A percentile compares a stretch with the other conserved stretches of the same genome.
phyloP scores from a whole-genome alignment of 169 alveolate genomes.

The Plasmodium ovale region DNA sequence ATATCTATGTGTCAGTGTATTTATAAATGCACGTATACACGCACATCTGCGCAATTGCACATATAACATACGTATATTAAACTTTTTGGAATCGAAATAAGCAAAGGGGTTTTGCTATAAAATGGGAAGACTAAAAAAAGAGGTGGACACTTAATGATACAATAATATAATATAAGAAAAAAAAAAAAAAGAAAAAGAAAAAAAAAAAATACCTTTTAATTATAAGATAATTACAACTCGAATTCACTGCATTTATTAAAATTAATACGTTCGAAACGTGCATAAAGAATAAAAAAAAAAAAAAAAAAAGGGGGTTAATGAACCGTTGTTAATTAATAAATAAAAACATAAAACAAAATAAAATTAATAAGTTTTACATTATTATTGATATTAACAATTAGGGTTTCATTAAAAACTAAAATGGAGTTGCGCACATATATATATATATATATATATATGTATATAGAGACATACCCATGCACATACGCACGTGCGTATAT shows the following conservation, averaged over 20 bases:
- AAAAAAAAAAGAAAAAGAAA: neutral
- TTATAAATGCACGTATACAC: too few relatives aligned
- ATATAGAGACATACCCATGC: neutral
- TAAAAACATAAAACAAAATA: slow-evolving; percentile 16
- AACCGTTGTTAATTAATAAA: slow-evolving; percentile 16
- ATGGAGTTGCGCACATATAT: neutral
- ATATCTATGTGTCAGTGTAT: too few relatives aligned
- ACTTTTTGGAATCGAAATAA: too few relatives aligned
- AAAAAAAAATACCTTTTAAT: slow-evolving; percentile 10
- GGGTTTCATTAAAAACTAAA: slow-evolving; percentile 9
- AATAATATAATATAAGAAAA: neutral
- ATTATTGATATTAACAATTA: slow-evolving; percentile 8
- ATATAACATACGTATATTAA: too few relatives aligned
- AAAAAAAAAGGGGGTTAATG: slow-evolving; percentile 2
- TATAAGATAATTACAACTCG: slow-evolving; percentile 13
- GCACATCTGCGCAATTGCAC: too few relatives aligned
- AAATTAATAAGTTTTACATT: slow-evolving; percentile 24
- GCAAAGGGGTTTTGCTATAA: too few relatives aligned
- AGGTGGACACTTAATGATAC: too few relatives aligned
- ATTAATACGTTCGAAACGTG: slow-evolving; percentile 1
- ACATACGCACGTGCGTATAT: neutral
- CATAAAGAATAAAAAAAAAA: too few relatives aligned
- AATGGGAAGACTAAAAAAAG: neutral
- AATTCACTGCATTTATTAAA: slow-evolving; percentile 16
- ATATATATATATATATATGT: neutral